phyloP scores from a whole-genome alignment of 2,329 filamentous ascomycete genomes.

The Botrytis galanthina region DNA sequence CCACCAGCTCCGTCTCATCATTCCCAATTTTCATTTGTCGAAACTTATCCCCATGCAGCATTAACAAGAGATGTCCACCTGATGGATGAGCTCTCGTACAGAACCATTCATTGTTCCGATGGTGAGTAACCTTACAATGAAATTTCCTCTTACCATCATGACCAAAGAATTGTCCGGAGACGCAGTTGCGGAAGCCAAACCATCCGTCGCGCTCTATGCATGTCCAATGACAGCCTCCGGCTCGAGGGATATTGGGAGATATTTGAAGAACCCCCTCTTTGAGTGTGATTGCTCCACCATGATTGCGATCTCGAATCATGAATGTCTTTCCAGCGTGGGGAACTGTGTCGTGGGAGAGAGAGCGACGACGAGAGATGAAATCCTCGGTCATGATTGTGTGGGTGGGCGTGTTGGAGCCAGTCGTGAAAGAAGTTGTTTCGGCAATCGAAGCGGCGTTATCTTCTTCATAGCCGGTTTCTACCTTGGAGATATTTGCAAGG shows the following conservation, averaged over 20 bases:
- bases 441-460: not conserved
- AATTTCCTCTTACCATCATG: not conserved
- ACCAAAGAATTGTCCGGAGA: slow-evolving; percentile 10
- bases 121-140: not conserved
- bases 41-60: slow-evolving; percentile 12
- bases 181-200: slow-evolving; percentile 16
- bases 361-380: not conserved
- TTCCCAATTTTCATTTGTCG: slow-evolving; percentile 8
- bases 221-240: slow-evolving; percentile 12
- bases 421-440: not conserved
- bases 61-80: slow-evolving; percentile 10
- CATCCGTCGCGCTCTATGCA: slow-evolving; percentile 14
- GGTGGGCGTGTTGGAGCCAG: slow-evolving; percentile 5
- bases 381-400: slow-evolving; percentile 1
- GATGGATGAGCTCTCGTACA: slow-evolving; percentile 3
- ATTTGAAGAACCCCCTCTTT: not conserved
- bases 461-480: not conserved
- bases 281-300: not conserved
- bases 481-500: slow-evolving; percentile 5
- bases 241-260: not conserved
- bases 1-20: slow-evolving; percentile 5
- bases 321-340: slow-evolving; percentile 11
- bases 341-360: not conserved
- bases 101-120: slow-evolving; percentile 1
- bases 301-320: not conserved